These are phyloP conservation scores for Russula sp. DNA, from an alignment of 768 basidiomycete genomes.

Conservation along the genomic window DNA sequence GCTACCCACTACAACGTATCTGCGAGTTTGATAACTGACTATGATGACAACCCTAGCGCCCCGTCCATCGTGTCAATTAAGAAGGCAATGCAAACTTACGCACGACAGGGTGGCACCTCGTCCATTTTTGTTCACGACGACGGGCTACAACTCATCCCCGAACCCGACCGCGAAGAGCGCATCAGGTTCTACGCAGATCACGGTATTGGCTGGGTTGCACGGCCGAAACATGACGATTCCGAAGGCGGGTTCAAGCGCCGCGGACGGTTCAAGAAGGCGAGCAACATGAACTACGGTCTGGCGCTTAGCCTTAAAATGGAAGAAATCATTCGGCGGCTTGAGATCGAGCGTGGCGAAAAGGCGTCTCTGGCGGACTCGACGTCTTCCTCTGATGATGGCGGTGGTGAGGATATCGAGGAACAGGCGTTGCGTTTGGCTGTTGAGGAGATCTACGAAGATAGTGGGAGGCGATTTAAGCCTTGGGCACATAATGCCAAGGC, in stretches of 20 bases:
- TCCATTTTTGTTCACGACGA: slow-evolving; percentile 82
- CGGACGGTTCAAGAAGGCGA: slow-evolving; percentile 91
- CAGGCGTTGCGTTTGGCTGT: slow-evolving; percentile 68
- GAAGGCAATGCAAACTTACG: slow-evolving; percentile 89
- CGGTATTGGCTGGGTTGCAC: slow-evolving; percentile 80
- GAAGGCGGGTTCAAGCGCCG: slow-evolving; percentile 74
- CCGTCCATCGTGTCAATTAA: slow-evolving; percentile 77
- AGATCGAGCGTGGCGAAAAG: slow-evolving; percentile 41
- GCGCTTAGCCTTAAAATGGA: slow-evolving; percentile 63
- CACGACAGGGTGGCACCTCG: slow-evolving; percentile 82
- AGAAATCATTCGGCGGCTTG: slow-evolving; percentile 48
- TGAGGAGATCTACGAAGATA: slow-evolving; percentile 65
- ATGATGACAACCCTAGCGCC: slow-evolving; percentile 41
- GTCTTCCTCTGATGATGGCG: slow-evolving; percentile 38
- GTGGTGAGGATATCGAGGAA: slow-evolving; percentile 61
- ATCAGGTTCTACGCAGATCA: slow-evolving; percentile 72
- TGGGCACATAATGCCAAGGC: slow-evolving; percentile 76
- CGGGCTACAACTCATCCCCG: slow-evolving; percentile 65
- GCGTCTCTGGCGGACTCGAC: slow-evolving; percentile 37
- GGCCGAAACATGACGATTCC: slow-evolving; percentile 61
- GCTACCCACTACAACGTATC: neutral
- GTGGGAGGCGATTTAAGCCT: slow-evolving; percentile 57
- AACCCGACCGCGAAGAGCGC: slow-evolving; percentile 62
- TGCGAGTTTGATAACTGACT: neutral
- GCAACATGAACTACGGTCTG: slow-evolving; percentile 87